Evolutionary conservation across 805 yeast genomes (phyloP).

Genomic region (Ogataea paraovalis): DNA sequence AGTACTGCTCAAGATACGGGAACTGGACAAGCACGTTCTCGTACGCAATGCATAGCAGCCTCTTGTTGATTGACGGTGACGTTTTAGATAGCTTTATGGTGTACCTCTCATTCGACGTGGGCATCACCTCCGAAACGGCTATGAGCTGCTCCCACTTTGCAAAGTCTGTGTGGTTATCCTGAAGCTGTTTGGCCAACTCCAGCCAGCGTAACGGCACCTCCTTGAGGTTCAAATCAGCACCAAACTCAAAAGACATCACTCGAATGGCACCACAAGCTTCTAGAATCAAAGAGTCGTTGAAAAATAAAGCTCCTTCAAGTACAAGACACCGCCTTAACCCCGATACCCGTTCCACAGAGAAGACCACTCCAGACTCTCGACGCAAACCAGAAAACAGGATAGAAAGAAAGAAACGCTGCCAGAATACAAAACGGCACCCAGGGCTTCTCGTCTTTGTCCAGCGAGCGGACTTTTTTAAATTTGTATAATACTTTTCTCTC

Average conservation of each 20-base stretch:
- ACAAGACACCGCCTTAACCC: no score
- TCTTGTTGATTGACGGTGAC: constrained; percentile 21
- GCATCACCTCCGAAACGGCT: constrained; percentile 29
- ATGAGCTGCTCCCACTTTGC: constrained; percentile 36
- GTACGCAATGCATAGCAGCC: constrained; percentile 37
- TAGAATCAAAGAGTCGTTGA: no score
- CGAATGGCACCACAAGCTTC: not conserved
- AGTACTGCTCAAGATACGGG: constrained; percentile 51
- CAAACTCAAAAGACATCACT: constrained; percentile 2
- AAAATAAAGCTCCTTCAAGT: no score
- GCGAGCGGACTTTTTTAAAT: not conserved
- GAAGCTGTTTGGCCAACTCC: constrained; percentile 29
- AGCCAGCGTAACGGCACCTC: constrained; percentile 30
- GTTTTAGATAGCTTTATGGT: constrained; percentile 1
- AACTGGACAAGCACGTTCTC: constrained; percentile 40
- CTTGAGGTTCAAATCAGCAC: constrained; percentile 10
- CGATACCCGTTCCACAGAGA: no score
- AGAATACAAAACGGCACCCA: not conserved
- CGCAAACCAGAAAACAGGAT: no score
- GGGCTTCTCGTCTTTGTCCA: no score
- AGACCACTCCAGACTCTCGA: no score
- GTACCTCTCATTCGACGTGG: constrained; percentile 9
- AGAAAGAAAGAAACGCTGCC: no score
- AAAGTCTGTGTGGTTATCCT: constrained; percentile 33
- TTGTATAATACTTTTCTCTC: not conserved